Conservation (phyloP, 179 eudicot species). For the Patellifolia procumbens region DNA sequence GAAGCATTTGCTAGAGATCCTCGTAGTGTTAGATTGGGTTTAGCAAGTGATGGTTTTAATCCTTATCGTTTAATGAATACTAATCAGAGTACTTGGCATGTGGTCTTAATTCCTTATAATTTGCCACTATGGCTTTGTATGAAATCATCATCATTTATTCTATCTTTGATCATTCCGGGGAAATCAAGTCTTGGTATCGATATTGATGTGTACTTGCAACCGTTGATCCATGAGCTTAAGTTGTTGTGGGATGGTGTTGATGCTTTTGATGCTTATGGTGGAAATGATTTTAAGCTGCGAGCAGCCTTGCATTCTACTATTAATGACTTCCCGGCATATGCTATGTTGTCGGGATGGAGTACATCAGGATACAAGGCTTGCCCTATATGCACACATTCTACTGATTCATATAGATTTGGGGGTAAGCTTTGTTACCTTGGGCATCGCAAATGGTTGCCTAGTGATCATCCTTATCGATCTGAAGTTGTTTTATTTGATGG, state of each 20-base stretch:
- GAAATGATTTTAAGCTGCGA: not conserved
- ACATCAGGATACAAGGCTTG: conserved; percentile 11
- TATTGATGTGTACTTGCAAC: conserved; percentile 12
- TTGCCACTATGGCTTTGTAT: conserved; percentile 16
- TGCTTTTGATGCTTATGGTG: conserved; percentile 9
- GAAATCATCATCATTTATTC: conserved; percentile 10
- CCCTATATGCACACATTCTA: not conserved
- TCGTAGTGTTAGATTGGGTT: not conserved
- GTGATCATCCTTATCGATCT: not conserved
- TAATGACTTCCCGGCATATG: conserved; percentile 20
- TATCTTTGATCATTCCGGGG: conserved; percentile 3
- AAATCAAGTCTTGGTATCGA: not conserved
- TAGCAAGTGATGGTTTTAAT: conserved; percentile 6
- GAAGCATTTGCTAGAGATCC: not conserved
- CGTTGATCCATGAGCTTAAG: conserved; percentile 8
- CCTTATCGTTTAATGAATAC: conserved; percentile 17
- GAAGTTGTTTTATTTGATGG: not conserved
- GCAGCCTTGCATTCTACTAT: conserved; percentile 15
- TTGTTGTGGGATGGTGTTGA: conserved; percentile 2
- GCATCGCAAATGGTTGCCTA: not conserved
- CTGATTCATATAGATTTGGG: not conserved
- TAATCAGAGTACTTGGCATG: not conserved
- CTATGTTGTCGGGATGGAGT: conserved; percentile 20
- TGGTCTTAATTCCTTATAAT: conserved; percentile 10
- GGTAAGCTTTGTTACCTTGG: conserved; percentile 14